Conservation (phyloP, 2,329 filamentous ascomycete species). For the Acephala macrosclerotiorum region DNA sequence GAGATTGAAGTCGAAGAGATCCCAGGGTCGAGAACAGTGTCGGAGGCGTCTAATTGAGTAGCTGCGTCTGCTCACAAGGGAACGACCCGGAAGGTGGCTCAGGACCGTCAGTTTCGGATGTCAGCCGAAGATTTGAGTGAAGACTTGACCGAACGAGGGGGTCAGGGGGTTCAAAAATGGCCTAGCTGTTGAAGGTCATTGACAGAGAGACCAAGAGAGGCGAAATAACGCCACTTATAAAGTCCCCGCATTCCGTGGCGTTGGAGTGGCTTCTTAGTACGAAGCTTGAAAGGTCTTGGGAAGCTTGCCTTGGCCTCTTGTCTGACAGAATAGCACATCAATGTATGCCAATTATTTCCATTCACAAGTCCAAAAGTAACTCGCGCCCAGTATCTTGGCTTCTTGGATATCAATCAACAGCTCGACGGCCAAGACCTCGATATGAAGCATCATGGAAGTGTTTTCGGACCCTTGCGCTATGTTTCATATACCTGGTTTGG, state of each 20-base stretch:
- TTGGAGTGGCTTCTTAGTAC: neutral
- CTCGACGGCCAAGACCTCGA: neutral
- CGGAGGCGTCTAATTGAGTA: neutral
- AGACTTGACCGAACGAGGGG: neutral
- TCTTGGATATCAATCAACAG: neutral
- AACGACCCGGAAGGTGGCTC: neutral
- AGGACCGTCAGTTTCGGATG: neutral
- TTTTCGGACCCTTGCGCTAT: neutral
- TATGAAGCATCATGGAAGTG: neutral
- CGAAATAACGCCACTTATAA: neutral
- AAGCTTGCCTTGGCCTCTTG: slow-evolving; percentile 15
- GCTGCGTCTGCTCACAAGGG: neutral
- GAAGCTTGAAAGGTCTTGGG: slow-evolving; percentile 17
- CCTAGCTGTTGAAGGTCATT: neutral
- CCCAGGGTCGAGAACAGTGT: no score
- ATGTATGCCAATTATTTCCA: neutral
- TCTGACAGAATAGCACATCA: neutral
- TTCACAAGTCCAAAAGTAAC: neutral
- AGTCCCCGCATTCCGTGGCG: neutral
- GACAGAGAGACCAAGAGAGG: neutral
- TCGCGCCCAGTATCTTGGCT: neutral
- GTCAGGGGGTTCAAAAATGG: neutral
- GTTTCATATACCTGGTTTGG: slow-evolving; percentile 6
- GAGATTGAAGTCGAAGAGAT: neutral
- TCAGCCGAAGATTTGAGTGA: neutral